Conservation (phyloP, 176 grass and related monocot genomes). For the Areca catechu region DNA sequence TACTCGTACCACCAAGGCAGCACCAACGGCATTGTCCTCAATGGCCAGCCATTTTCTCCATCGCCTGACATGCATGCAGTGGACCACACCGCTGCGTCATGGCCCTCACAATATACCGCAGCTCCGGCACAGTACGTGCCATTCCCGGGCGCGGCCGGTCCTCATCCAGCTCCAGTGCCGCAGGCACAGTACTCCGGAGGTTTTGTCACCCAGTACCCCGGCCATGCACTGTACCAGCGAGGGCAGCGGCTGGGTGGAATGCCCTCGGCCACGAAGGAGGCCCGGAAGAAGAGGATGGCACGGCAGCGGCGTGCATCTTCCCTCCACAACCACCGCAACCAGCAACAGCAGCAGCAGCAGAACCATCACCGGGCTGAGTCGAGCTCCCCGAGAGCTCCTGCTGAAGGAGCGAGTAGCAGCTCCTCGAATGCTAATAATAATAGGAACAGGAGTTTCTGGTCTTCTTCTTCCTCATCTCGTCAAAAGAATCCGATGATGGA, state of each 20-base stretch:
- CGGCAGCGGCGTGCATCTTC: conserved; percentile 60
- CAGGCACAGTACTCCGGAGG: conserved; percentile 28
- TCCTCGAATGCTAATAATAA: no score
- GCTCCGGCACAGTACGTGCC: conserved; percentile 8
- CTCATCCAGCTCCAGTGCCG: conserved; percentile 21
- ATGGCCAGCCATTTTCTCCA: conserved; percentile 50
- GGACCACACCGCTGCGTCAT: conserved; percentile 21
- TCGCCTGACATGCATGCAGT: conserved; percentile 48
- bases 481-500: conserved; percentile 31
- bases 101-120: conserved; percentile 35
- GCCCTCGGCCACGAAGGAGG: conserved; percentile 65
- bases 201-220: conserved; percentile 26
- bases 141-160: conserved; percentile 18
- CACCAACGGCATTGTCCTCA: conserved; percentile 48
- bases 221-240: conserved; percentile 17
- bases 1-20: conserved; percentile 41
- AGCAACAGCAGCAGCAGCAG: conserved; percentile 29
- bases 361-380: conserved; percentile 17
- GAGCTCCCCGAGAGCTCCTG: background rate
- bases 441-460: conserved; percentile 26
- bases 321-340: conserved; percentile 52
- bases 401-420: no score
- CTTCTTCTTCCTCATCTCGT: conserved; percentile 15
- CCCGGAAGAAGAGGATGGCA: conserved; percentile 90
- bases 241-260: conserved; percentile 20